Base-by-base conservation (phyloP, 2,329 filamentous ascomycete species). In the Zalaria sp. region DNA sequence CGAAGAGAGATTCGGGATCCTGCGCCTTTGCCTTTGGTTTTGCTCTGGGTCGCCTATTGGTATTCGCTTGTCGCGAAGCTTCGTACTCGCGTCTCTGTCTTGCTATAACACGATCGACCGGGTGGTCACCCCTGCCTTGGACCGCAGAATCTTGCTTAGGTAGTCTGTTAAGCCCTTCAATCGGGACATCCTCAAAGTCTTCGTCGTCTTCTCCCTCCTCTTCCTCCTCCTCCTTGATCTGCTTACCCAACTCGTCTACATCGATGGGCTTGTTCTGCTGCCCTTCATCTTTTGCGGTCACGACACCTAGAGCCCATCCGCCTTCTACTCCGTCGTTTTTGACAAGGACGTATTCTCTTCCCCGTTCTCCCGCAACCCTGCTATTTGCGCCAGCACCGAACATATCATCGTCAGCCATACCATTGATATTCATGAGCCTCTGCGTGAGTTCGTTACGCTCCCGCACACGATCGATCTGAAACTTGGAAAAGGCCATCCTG, bases 401-500 rank as follows among this genome's bases (percentile, higher is more conserved):
- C 25, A 83, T 81, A 34, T 80, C 65, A 53, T 89, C 83, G 10
- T 80, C 75, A 11, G 79, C 81, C 84, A 93, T 93, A 31, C 88
- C 89, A 51, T 89, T 87, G 52, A 98, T 75, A 52, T 85, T 77
- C 91, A 98, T 98, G 43, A 98, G 66, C 34, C 89, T 74, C 57
- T 98, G 91, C 0, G 93, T 98, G 27, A 98, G 71, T 47, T 94
- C 83, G 54, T 98, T 98, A 39, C 93, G 73, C 63, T 98, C 89
- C 50, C 74, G 77, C 7, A 96, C 93, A 44, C 91, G 72, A 57
- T 96, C 91, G 44, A 98, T 94, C 61, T 98, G 91, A 55, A 98
- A 98, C 46, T 73, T 81, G 1, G 88, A 95, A 56, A 98, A 98
- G 1, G 82, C 91, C 87, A 98, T 95, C 26, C 91, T 78, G 58